Evolutionary conservation across 2,329 filamentous ascomycete genomes (phyloP).

Genomic region (Lecanoromycetidae sp.): DNA sequence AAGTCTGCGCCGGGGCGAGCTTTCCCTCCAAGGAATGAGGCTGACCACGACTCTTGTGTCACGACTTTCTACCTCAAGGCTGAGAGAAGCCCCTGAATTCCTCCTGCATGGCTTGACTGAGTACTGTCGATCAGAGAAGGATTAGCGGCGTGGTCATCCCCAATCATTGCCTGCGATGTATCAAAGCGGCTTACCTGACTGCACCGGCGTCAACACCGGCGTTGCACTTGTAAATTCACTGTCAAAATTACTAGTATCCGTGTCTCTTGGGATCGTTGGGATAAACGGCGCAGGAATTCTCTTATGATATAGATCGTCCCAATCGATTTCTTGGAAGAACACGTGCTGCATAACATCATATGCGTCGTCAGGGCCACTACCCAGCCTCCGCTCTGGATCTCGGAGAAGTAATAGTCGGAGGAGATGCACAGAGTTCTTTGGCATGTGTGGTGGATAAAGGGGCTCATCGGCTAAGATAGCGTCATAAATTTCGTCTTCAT

Average conservation of each 20-base stretch:
- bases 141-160: neutral
- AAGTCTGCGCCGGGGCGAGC: too few relatives aligned
- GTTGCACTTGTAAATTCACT: neutral
- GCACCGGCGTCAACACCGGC: neutral
- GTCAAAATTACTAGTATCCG: slow-evolving; percentile 8
- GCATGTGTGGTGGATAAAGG: neutral
- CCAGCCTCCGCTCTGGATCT: slow-evolving; percentile 14
- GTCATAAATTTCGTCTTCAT: slow-evolving; percentile 15
- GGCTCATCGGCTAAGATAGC: slow-evolving; percentile 14
- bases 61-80: too few relatives aligned
- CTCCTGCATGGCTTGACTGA: neutral
- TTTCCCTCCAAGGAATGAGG: too few relatives aligned
- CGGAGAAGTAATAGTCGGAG: slow-evolving; percentile 10
- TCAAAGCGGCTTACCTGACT: neutral
- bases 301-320: slow-evolving; percentile 9
- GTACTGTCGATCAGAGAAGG: neutral
- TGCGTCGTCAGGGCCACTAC: slow-evolving; percentile 9
- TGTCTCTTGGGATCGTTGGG: neutral
- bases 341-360: slow-evolving; percentile 15
- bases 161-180: neutral
- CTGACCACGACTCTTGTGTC: too few relatives aligned
- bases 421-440: neutral
- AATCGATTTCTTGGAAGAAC: slow-evolving; percentile 16
- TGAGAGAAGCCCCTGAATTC: neutral
- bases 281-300: neutral